Conservation (phyloP, 352 stramenopile genomes). For the Pythium grandisporangium region DNA sequence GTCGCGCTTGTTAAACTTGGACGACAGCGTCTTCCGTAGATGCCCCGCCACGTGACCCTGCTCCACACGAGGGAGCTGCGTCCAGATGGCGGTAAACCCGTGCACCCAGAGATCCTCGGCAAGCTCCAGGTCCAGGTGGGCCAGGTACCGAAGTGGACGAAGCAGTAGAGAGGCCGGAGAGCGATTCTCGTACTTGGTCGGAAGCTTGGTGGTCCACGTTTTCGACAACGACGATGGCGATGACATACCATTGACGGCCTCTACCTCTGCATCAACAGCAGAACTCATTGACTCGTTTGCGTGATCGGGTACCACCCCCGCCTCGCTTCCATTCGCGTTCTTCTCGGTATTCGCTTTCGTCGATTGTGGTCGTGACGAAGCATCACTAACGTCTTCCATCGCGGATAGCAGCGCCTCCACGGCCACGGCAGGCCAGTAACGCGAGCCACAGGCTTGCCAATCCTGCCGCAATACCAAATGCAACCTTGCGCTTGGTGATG, state of each 20-base stretch:
- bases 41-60: slow-evolving; percentile 48
- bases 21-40: slow-evolving; percentile 72
- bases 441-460: slow-evolving; percentile 78
- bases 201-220: slow-evolving; percentile 17
- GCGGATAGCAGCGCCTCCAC: slow-evolving; percentile 65
- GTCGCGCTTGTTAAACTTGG: slow-evolving; percentile 85
- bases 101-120: slow-evolving; percentile 77
- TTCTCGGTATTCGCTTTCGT: too few relatives aligned
- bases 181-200: slow-evolving; percentile 14
- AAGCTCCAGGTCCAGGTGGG: slow-evolving; percentile 78
- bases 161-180: slow-evolving; percentile 33
- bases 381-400: slow-evolving; percentile 11
- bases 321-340: too few relatives aligned
- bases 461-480: slow-evolving; percentile 74
- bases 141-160: slow-evolving; percentile 49
- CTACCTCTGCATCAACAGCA: not conserved
- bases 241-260: not conserved
- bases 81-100: slow-evolving; percentile 60
- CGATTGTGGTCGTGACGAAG: slow-evolving; percentile 5
- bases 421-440: slow-evolving; percentile 78
- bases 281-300: not conserved
- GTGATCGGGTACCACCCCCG: not conserved
- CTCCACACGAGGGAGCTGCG: slow-evolving; percentile 28
- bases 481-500: slow-evolving; percentile 35
- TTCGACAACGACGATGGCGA: slow-evolving; percentile 1